Percentiles rank a stretch among this genome's conserved stretches.
These are phyloP conservation scores for Vanrija pseudolonga DNA, from an alignment of 1,284 basidiomycete genomes.

Conservation along the genomic window DNA sequence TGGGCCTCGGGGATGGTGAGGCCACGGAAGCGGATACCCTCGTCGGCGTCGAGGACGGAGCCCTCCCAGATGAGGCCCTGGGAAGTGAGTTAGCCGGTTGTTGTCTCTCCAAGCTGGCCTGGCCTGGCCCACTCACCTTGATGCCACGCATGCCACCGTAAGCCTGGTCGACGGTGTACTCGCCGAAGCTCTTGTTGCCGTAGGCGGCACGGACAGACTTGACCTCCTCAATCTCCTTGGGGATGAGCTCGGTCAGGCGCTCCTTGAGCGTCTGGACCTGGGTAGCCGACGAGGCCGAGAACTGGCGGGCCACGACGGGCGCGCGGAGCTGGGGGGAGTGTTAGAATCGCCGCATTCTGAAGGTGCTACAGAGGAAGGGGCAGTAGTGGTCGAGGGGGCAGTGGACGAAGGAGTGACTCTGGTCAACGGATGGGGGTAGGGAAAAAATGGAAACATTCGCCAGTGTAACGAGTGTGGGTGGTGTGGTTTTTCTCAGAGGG, in stretches of 20 bases:
- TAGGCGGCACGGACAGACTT: conserved; percentile 76
- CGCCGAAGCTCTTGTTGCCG: conserved; percentile 86
- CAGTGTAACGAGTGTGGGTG: neutral
- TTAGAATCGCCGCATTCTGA: neutral
- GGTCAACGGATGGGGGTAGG: neutral
- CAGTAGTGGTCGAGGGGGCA: neutral
- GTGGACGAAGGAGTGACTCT: neutral
- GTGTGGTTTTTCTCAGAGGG: neutral
- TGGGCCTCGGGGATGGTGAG: conserved; percentile 90
- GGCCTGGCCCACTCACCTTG: conserved; percentile 42
- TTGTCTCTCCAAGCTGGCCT: no score
- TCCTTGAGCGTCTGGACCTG: conserved; percentile 77
- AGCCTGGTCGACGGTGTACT: conserved; percentile 84
- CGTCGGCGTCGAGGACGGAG: conserved; percentile 90
- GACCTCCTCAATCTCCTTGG: conserved; percentile 80
- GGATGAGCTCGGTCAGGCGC: conserved; percentile 84
- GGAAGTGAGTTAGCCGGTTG: conserved; percentile 24
- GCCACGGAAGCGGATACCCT: conserved; percentile 94
- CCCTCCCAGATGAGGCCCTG: conserved; percentile 80
- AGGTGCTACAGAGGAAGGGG: neutral
- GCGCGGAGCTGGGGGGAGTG: conserved; percentile 9
- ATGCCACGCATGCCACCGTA: conserved; percentile 84
- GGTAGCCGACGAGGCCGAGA: conserved; percentile 59
- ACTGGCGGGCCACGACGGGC: conserved; percentile 41
- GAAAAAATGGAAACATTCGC: neutral